A percentile compares a stretch with the other conserved stretches of the same genome.
These are phyloP conservation scores for Dothistroma pini DNA, from an alignment of 2,329 filamentous ascomycete species.

Conservation along the genomic window DNA sequence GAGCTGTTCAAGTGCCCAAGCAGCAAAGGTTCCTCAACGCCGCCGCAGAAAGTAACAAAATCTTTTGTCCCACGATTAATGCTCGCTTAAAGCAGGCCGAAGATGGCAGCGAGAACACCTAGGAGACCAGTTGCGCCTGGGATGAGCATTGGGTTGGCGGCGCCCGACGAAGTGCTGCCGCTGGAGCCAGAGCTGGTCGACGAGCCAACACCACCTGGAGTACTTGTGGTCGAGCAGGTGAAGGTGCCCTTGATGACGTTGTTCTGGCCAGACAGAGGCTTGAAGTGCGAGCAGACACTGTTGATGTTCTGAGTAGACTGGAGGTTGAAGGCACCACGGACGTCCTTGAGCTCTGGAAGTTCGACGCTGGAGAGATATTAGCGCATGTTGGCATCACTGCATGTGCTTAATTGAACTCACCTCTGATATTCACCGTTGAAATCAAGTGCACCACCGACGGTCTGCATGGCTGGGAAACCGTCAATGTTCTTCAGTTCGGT, in stretches of 20 bases:
- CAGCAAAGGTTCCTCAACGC: constrained; percentile 19
- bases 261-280: constrained; percentile 38
- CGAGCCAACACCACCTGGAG: constrained; percentile 35
- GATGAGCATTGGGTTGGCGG: constrained; percentile 42
- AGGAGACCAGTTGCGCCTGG: constrained; percentile 43
- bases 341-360: constrained; percentile 55
- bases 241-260: constrained; percentile 44
- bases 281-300: constrained; percentile 41
- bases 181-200: constrained; percentile 28
- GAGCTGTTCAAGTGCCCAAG: constrained; percentile 23
- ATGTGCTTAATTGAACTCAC: constrained; percentile 57
- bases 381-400: constrained; percentile 9
- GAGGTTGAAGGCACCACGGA: constrained; percentile 51
- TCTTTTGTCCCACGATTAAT: constrained; percentile 9
- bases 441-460: constrained; percentile 75
- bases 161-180: constrained; percentile 31
- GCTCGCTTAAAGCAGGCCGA: constrained; percentile 42
- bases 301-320: constrained; percentile 44
- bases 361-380: constrained; percentile 56
- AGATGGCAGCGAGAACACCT: constrained; percentile 47
- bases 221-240: constrained; percentile 39
- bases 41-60: constrained; percentile 21
- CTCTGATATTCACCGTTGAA: constrained; percentile 78
- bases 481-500: constrained; percentile 63
- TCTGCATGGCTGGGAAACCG: constrained; percentile 65